phyloP scores from a whole-genome alignment of 768 basidiomycete species.

The Floccularia luteovirens region DNA sequence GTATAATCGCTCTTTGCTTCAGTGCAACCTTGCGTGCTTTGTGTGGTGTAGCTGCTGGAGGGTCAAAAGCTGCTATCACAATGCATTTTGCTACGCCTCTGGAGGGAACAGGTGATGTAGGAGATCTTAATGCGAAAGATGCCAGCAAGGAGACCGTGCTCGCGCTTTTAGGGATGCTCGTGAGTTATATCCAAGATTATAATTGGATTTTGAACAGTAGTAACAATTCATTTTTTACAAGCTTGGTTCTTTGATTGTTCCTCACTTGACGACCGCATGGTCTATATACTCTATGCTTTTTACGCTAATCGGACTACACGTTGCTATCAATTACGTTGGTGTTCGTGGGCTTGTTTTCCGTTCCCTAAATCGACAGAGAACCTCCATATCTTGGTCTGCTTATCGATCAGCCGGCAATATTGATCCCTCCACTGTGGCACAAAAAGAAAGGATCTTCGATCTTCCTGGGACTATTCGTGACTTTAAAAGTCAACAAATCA shows the following conservation, averaged over 20 bases:
- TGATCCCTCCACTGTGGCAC: slow-evolving; percentile 30
- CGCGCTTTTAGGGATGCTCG: slow-evolving; percentile 60
- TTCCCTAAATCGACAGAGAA: slow-evolving; percentile 53
- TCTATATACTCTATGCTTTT: slow-evolving; percentile 46
- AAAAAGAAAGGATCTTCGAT: slow-evolving; percentile 37
- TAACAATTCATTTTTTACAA: slow-evolving; percentile 17
- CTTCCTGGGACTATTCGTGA: slow-evolving; percentile 30
- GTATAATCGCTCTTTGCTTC: slow-evolving; percentile 43
- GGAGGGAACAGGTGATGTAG: slow-evolving; percentile 49
- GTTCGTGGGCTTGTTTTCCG: slow-evolving; percentile 51
- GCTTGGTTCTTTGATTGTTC: slow-evolving; percentile 55
- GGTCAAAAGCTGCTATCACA: slow-evolving; percentile 64
- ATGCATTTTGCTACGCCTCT: slow-evolving; percentile 55
- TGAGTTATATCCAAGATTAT: slow-evolving; percentile 21
- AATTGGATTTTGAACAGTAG: no score
- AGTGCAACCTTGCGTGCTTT: slow-evolving; percentile 53
- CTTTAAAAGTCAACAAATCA: slow-evolving; percentile 16
- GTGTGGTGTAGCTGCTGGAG: slow-evolving; percentile 57
- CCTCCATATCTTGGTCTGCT: slow-evolving; percentile 41
- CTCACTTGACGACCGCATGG: slow-evolving; percentile 38
- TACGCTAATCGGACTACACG: slow-evolving; percentile 43
- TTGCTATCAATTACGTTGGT: slow-evolving; percentile 51
- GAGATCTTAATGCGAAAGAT: slow-evolving; percentile 68
- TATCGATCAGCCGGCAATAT: slow-evolving; percentile 21
- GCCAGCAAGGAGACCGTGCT: slow-evolving; percentile 67